Base-by-base conservation (phyloP, 148 eudicot genomes). In the Amaranthus hypochondriacus region DNA sequence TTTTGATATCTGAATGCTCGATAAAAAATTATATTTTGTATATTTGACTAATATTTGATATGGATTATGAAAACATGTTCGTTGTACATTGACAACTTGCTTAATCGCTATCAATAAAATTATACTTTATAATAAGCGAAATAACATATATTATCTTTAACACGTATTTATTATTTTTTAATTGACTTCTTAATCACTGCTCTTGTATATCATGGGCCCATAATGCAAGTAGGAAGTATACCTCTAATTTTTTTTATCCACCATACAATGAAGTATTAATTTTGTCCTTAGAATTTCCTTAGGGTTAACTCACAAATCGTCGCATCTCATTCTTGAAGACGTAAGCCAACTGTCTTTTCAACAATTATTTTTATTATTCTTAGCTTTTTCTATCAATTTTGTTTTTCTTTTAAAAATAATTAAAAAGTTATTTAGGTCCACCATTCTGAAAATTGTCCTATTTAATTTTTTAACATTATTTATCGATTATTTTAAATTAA, bases 251-350 rank as follows among this genome's bases (percentile, higher is more conserved):
- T 28, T 28, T 69, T 28, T 28, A 28, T 56, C 46, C 46, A 59
- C 55, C 55, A 59, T 63, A 13, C 9, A 46, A 49, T 58, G 13
- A 61, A 18, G 39, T 28, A 28, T 28, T 28, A 28, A 56, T 7
- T 15, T 58, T 73, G 76, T 12, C 81, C 74, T 70, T 79, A 72
- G 68, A 65, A 75, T 56, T 60, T 57, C 46, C 15, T 74, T 50
- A 70, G 75, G 56, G 82, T 70, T 70, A 47, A 4, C 47, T 43
- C 48, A 58, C 82, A 48, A 75, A 18, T 79, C 58, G 71, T 75
- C 71, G 64, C 78, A 75, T 79, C 74, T n/a, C 78, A 28, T 28
- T 28, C 10, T 42, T 60, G 51, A 56, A 63, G 39, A 70, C 71
- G 75, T 79, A 44, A 48, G 72, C 75, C 39, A 74, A 56, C 42